Base-by-base conservation (phyloP, 1,284 basidiomycete genomes). In the Sanguinoderma infundibulare region DNA sequence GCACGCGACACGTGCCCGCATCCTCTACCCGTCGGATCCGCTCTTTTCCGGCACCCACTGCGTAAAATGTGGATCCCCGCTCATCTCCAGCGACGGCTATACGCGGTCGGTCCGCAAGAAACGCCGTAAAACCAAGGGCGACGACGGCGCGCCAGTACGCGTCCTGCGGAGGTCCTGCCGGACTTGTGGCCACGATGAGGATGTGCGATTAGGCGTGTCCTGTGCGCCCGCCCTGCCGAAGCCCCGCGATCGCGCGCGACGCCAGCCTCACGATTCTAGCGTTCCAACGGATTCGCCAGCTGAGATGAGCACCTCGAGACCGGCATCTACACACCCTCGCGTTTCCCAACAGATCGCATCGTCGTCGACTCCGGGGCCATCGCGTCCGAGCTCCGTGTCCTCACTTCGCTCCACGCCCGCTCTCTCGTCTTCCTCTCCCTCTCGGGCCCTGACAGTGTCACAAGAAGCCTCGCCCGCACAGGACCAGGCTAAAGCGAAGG, bases 41-140 rank as follows among this genome's bases (percentile, higher is more conserved):
- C 38, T 67, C 28, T 58, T 74, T 57, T 61, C 59, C 50, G 53
- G 64, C 26, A 70, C 76, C 3, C 78, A 81, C 58, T 90, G 88
- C 71, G 55, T 71, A 1, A 78, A 74, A 74, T 90, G 87, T 65
- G 86, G 86, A 35, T 68, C 78, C 15, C 78, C 78, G 64, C 75
- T 80, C 28, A 69, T 74, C 60, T 65, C 75, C 62, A 73, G 74
- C 54, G 58, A 71, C 59, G 72, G 70, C 14, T 54, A 53, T 53
- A 66, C 69, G 15, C 65, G 74, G 35, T 57, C 69, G 32, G 55
- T 69, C 40, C 71, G 73, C 58, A 57, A 60, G 55, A 62, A 60
- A 49, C 30, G 54, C 47, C 53, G 52, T 35, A 61, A 54, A 30
- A n/a, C 35, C 8, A 40, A 30, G n/a, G 30, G 47, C 34, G 35